phyloP scores from a whole-genome alignment of 1,139 yeast genomes.

The Scheffersomyces cryptocercus region DNA sequence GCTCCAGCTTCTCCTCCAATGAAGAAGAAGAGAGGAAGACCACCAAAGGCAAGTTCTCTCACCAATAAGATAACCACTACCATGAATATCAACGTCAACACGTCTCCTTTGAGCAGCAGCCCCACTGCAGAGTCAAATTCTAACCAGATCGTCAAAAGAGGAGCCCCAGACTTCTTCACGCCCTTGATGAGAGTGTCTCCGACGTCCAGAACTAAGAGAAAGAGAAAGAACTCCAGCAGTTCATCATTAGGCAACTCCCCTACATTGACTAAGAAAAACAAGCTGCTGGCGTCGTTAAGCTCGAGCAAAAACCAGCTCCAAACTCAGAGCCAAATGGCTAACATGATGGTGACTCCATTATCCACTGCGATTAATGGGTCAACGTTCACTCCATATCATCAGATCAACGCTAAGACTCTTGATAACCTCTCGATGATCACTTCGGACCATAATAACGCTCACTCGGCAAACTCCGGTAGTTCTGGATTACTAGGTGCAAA shows the following conservation, averaged over 20 bases:
- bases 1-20: constrained; percentile 20
- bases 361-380: constrained; percentile 18
- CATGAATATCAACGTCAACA: constrained; percentile 44
- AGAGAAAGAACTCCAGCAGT: constrained; percentile 11
- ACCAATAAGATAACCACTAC: constrained; percentile 43
- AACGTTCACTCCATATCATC: constrained; percentile 21
- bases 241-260: constrained; percentile 8
- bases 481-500: neutral
- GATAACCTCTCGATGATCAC: constrained; percentile 38
- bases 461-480: neutral
- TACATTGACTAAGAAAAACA: constrained; percentile 3
- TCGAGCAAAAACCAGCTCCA: constrained; percentile 2
- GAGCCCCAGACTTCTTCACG: constrained; percentile 49
- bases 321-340: constrained; percentile 9
- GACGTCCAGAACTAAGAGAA: constrained; percentile 15
- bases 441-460: constrained; percentile 1
- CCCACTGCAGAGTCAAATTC: constrained; percentile 38
- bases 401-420: constrained; percentile 35
- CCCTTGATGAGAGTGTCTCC: constrained; percentile 51
- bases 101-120: constrained; percentile 21
- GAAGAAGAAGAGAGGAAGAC: constrained; percentile 48
- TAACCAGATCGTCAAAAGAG: constrained; percentile 36
- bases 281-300: neutral
- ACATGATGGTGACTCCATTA: constrained; percentile 22
- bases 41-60: constrained; percentile 47